Evolutionary conservation across 495 filamentous ascomycete species (phyloP).

Genomic region (Neurospora sp.): DNA sequence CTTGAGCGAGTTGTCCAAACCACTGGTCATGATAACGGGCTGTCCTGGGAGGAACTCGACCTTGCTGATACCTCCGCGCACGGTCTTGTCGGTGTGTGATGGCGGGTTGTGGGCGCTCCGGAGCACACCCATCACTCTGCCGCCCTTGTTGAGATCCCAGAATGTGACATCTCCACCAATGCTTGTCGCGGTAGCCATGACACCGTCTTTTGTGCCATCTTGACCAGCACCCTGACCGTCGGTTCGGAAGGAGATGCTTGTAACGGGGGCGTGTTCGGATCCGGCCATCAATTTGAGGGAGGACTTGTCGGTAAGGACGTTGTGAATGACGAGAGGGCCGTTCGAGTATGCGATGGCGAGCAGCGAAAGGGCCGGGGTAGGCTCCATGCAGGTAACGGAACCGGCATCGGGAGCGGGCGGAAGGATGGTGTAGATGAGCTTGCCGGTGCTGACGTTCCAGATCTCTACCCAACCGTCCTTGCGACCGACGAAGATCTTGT

Average conservation of each 20-base stretch:
- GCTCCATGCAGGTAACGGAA: constrained; percentile 70
- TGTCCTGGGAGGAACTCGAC: constrained; percentile 89
- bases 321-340: constrained; percentile 68
- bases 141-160: constrained; percentile 89
- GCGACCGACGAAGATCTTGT: constrained; percentile 86
- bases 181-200: constrained; percentile 71
- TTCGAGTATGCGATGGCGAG: constrained; percentile 77
- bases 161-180: constrained; percentile 78
- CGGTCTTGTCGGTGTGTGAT: constrained; percentile 28
- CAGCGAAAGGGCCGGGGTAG: constrained; percentile 74
- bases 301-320: constrained; percentile 64
- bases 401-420: constrained; percentile 57
- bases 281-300: constrained; percentile 56
- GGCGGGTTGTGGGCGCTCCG: constrained; percentile 76
- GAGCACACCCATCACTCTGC: constrained; percentile 69
- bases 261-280: constrained; percentile 48
- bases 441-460: constrained; percentile 91
- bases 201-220: constrained; percentile 68
- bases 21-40: constrained; percentile 79
- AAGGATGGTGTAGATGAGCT: constrained; percentile 74
- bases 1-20: constrained; percentile 85
- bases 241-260: constrained; percentile 80
- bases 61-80: constrained; percentile 57
- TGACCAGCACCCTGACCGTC: constrained; percentile 86
- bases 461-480: constrained; percentile 87